Percentiles rank a stretch among this genome's conserved stretches.
Conservation (phyloP, 805 yeast genomes). For the Barnettozyma vustinii region DNA sequence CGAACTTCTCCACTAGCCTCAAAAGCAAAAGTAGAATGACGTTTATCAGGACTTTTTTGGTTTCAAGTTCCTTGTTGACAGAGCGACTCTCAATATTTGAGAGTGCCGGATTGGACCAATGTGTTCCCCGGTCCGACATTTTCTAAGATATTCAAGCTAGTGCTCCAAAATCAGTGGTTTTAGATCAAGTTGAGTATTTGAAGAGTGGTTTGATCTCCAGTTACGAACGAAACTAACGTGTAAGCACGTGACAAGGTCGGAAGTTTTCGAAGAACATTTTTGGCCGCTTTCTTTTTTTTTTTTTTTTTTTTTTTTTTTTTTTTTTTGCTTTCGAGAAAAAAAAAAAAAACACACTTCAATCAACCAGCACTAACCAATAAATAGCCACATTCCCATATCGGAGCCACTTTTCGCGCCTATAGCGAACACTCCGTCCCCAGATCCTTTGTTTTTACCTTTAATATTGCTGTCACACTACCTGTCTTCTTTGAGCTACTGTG, state of each 20-base stretch:
- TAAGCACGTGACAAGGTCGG: not conserved
- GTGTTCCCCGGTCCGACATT: not conserved
- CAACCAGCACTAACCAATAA: not conserved
- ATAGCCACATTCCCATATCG: not conserved
- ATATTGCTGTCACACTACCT: not conserved
- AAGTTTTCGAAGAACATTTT: not conserved
- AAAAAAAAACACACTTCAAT: not conserved
- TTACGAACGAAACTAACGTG: not conserved
- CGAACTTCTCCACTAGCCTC: slow-evolving; percentile 23
- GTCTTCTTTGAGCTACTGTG: not conserved
- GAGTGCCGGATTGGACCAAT: slow-evolving; percentile 15
- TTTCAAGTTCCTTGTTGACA: slow-evolving; percentile 37
- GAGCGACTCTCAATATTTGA: slow-evolving; percentile 28
- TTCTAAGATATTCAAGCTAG: not conserved
- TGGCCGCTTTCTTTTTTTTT: not conserved
- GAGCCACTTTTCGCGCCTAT: not conserved
- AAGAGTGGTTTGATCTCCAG: not conserved
- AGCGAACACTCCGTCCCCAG: not conserved
- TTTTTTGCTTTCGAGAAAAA: not conserved
- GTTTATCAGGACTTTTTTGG: slow-evolving; percentile 31
- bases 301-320: slow-evolving; percentile 1
- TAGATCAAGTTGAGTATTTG: too few relatives aligned
- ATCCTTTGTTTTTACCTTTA: not conserved
- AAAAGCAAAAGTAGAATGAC: slow-evolving; percentile 27
- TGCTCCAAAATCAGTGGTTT: not conserved